Evolutionary conservation across 805 yeast species (phyloP), one percentile per base, ranked within the genome.

Genomic region (Monosporozyma siamensis): DNA sequence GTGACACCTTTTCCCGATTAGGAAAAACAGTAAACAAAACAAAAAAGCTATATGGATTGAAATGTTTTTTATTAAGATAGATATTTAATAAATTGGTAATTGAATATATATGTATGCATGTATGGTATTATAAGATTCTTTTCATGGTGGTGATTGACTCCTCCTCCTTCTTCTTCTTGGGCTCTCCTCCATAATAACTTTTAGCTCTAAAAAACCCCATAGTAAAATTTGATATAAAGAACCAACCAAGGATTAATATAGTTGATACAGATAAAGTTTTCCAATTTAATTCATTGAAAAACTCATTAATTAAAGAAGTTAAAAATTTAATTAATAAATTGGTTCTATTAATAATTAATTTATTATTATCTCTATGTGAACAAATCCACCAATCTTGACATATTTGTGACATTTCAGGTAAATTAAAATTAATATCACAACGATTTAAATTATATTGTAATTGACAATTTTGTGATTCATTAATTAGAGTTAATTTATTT

Each of bases 341-440:
- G 1, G 85, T 69, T 50, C 77, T 71, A 3, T 79, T 77, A 1
- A 70, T 66, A 26, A 61, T 59, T 7, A 55, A 46, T 6, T 42
- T 58, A 48, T 53, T 69, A 56, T 51, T 64, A 43, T 78, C 75
- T 50, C 76, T 74, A 39, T 68, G 68, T 83, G 80, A 80, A 55
- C 90, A 82, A 37, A 69, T 68, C 41, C 69, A 72, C 88, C 87
- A 83, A 44, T 69, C 64, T 12, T 67, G 62, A 59, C 92, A 83
- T 30, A 69, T 66, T 21, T 64, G 62, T 43, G 72, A 74, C 44
- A 82, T 56, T 2, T 80, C 82, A 1, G 88, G 82, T 2, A 72
- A 76, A 8, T 75, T 64, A 3, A 17, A 37, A 9, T 69, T 74
- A 3, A 77, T 77, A 12, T 66, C 66, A 57, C 94, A 83, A 30